phyloP scores from a whole-genome alignment of 768 basidiomycete genomes.

The Tricholoma hemisulphureum region DNA sequence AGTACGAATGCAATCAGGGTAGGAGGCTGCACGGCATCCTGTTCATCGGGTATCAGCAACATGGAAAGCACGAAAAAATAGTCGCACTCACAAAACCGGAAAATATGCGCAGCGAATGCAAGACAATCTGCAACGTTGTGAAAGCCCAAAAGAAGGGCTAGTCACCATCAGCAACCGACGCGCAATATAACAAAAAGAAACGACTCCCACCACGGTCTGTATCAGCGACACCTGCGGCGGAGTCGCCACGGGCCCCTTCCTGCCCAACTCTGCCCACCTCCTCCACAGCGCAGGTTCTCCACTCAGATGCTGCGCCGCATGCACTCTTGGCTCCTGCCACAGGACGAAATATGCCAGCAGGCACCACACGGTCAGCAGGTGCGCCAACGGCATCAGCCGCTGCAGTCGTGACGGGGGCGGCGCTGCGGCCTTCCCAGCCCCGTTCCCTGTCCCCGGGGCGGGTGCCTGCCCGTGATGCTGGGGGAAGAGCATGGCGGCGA shows the following conservation, averaged over 20 bases:
- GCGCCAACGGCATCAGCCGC: slow-evolving; percentile 63
- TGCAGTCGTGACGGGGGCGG: slow-evolving; percentile 48
- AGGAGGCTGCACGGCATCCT: slow-evolving; percentile 63
- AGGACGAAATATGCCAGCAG: slow-evolving; percentile 68
- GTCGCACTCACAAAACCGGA: slow-evolving; percentile 55
- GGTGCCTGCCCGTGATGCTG: slow-evolving; percentile 18
- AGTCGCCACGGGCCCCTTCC: slow-evolving; percentile 33
- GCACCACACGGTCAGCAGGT: slow-evolving; percentile 61
- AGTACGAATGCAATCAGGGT: slow-evolving; percentile 57
- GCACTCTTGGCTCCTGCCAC: slow-evolving; percentile 58
- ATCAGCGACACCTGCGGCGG: slow-evolving; percentile 38
- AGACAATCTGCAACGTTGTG: slow-evolving; percentile 62
- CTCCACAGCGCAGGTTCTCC: slow-evolving; percentile 44
- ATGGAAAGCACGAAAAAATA: neutral
- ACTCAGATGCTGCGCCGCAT: slow-evolving; percentile 27
- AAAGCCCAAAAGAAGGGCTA: slow-evolving; percentile 80
- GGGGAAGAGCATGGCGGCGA: slow-evolving; percentile 45
- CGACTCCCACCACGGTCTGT: slow-evolving; percentile 50
- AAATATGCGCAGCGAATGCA: slow-evolving; percentile 74
- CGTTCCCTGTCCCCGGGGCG: slow-evolving; percentile 18
- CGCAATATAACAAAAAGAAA: neutral
- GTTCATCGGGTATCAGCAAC: neutral
- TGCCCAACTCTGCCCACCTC: slow-evolving; percentile 61
- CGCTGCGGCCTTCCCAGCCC: slow-evolving; percentile 23
- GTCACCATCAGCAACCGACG: neutral